Evolutionary conservation across 2,329 filamentous ascomycete species (phyloP).

Genomic region (Stromatinia cepivora): DNA sequence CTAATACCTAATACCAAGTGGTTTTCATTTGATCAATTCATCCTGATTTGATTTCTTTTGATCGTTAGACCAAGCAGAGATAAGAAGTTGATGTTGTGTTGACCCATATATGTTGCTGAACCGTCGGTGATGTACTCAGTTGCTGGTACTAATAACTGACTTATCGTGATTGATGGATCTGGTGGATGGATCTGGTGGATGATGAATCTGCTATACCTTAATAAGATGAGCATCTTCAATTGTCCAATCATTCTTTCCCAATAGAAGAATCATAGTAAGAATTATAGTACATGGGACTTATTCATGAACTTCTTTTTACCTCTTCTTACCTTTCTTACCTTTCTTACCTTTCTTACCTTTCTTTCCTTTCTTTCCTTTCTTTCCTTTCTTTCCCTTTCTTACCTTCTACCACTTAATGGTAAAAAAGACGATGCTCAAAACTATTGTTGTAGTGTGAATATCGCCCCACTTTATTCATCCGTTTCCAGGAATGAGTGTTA

Average conservation of each 20-base stretch:
- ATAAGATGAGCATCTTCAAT: background rate
- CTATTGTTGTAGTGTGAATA: background rate
- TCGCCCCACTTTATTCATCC: slow-evolving; percentile 10
- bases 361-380: background rate
- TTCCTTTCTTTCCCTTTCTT: background rate
- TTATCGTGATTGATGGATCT: background rate
- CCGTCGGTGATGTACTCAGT: background rate
- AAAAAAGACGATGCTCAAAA: slow-evolving; percentile 9
- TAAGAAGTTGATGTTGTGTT: background rate
- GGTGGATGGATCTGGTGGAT: background rate
- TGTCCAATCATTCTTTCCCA: background rate
- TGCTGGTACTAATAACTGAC: background rate
- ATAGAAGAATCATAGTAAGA: too few relatives aligned
- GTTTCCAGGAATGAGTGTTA: background rate
- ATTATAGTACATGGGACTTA: background rate
- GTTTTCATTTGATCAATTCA: slow-evolving; percentile 1
- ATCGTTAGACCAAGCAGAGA: too few relatives aligned
- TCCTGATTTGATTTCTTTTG: background rate
- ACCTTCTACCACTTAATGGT: background rate
- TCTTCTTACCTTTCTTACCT: too few relatives aligned
- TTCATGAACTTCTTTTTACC: background rate
- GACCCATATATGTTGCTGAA: background rate
- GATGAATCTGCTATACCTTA: background rate
- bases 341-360: too few relatives aligned
- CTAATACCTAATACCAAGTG: background rate